phyloP scores from a whole-genome alignment of 768 basidiomycete species.

The Ramaria sp. region DNA sequence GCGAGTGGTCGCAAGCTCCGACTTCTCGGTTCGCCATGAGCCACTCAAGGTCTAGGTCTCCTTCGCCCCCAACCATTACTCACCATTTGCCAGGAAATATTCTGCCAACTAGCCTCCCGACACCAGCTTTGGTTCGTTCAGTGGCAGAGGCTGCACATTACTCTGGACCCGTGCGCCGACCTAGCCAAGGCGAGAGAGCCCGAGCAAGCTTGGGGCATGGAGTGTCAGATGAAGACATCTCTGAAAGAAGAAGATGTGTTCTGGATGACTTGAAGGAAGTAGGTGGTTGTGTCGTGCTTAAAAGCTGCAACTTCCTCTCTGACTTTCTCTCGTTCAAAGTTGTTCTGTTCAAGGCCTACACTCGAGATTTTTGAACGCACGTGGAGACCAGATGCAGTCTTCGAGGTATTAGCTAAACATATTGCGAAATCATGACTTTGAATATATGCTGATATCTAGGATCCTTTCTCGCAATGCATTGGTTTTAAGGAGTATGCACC shows the following conservation, averaged over 20 bases:
- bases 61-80: conserved; percentile 28
- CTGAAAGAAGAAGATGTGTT: conserved; percentile 29
- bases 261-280: conserved; percentile 45
- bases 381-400: conserved; percentile 43
- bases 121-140: conserved; percentile 41
- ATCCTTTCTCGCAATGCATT: conserved; percentile 37
- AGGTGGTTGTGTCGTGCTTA: conserved; percentile 7
- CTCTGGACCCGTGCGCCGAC: conserved; percentile 22
- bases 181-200: conserved; percentile 10
- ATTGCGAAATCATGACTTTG: not conserved
- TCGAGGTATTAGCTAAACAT: conserved; percentile 31
- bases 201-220: conserved; percentile 10
- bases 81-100: conserved; percentile 26
- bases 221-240: not conserved
- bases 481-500: conserved; percentile 42
- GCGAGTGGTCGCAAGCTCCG: not conserved
- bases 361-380: conserved; percentile 39
- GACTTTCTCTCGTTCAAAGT: conserved; percentile 1
- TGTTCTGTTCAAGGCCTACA: conserved; percentile 46
- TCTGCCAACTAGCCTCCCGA: conserved; percentile 33
- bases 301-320: not conserved
- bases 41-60: conserved; percentile 19
- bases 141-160: conserved; percentile 56
- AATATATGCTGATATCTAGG: conserved; percentile 20
- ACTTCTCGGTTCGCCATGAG: too few relatives aligned